These are phyloP conservation scores for Rhytidiadelphus loreus DNA, from an alignment of 225 moss, liverwort and hornwort species.

Conservation along the genomic window DNA sequence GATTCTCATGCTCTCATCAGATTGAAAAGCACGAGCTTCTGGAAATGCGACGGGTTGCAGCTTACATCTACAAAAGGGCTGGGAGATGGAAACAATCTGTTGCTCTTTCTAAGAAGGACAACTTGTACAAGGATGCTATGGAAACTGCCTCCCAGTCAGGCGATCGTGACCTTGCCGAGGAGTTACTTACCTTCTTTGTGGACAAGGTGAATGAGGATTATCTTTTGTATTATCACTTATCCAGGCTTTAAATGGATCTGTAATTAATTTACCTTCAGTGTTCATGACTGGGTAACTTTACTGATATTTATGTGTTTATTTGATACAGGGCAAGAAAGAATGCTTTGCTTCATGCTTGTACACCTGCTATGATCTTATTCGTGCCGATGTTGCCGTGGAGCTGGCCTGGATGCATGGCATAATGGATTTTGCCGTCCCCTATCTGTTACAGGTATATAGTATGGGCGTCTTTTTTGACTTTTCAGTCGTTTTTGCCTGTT, in stretches of 20 bases:
- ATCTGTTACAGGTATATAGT: constrained; percentile 61
- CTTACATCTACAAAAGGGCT: constrained; percentile 98
- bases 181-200: constrained; percentile 88
- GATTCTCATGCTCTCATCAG: constrained; percentile 10
- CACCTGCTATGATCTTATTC: constrained; percentile 97
- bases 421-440: constrained; percentile 87
- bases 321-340: constrained; percentile 85
- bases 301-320: neutral
- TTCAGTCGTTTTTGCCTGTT: neutral
- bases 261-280: neutral
- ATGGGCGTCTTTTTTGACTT: neutral
- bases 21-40: constrained; percentile 95
- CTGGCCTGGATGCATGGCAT: constrained; percentile 96
- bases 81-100: constrained; percentile 99
- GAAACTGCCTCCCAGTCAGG: constrained; percentile 97
- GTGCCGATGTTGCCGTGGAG: constrained; percentile 93
- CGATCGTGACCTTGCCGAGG: constrained; percentile 93
- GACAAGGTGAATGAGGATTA: constrained; percentile 47
- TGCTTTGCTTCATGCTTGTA: constrained; percentile 97
- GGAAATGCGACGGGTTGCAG: constrained; percentile 97
- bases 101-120: constrained; percentile 96
- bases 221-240: neutral
- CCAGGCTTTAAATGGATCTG: neutral
- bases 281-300: neutral
- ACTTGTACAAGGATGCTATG: constrained; percentile 99